Evolutionary conservation across 2,329 filamentous ascomycete genomes (phyloP).

Genomic region (Arthrobotrys entomopaga): DNA sequence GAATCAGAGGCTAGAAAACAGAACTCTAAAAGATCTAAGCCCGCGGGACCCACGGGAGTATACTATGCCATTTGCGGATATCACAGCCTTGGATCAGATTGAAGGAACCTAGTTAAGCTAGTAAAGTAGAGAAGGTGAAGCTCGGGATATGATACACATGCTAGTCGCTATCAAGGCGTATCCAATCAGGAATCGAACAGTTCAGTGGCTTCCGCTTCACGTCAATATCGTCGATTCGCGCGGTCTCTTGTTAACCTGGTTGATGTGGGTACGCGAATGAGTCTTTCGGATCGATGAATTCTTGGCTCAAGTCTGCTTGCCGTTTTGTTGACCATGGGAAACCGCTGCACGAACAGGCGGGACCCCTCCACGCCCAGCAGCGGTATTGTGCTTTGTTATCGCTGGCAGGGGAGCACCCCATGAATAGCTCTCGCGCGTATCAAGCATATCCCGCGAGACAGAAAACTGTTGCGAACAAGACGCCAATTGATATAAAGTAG

Average conservation of each 20-base stretch:
- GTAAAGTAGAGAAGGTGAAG: no score
- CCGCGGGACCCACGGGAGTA: no score
- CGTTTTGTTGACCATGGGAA: slow-evolving; percentile 23
- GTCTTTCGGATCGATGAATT: slow-evolving; percentile 23
- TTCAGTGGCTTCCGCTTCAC: slow-evolving; percentile 1
- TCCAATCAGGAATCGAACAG: not conserved
- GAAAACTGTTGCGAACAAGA: not conserved
- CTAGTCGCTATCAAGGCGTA: no score
- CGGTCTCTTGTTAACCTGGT: no score
- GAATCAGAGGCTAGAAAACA: no score
- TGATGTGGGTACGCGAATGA: slow-evolving; percentile 2
- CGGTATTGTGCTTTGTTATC: no score
- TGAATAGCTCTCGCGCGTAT: not conserved
- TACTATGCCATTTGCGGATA: no score
- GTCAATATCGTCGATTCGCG: not conserved
- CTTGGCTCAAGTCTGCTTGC: slow-evolving; percentile 34
- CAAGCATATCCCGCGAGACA: not conserved
- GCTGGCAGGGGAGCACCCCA: slow-evolving; percentile 26
- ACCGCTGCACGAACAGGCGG: slow-evolving; percentile 14
- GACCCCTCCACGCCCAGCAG: no score
- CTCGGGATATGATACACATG: no score
- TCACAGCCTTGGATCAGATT: no score
- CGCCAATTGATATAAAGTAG: not conserved
- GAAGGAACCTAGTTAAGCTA: no score
- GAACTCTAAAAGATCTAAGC: no score